These are phyloP conservation scores for Yarrowia sp. DNA, from an alignment of 805 yeast species.

Conservation along the genomic window DNA sequence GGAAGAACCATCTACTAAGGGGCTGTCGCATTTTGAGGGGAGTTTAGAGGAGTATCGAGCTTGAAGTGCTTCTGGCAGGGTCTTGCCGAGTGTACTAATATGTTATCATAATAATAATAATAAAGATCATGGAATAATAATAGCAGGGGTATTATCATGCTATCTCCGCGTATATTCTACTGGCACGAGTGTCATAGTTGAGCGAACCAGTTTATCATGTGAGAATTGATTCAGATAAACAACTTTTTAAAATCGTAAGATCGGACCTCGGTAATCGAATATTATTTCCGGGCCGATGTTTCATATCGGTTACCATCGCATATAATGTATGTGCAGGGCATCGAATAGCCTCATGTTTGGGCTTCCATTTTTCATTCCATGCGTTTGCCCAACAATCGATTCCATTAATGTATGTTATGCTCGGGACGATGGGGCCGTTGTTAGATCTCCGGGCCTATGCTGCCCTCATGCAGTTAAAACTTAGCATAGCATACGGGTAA, in stretches of 20 bases:
- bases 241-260: too few species aligned
- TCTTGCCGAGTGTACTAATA: neutral
- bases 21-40: neutral
- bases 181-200: too few species aligned
- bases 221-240: too few species aligned
- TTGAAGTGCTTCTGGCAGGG: too few species aligned
- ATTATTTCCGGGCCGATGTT: too few species aligned
- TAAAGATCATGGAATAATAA: neutral
- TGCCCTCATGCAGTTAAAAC: neutral
- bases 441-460: neutral
- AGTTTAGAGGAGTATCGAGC: too few species aligned
- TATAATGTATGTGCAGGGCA: too few species aligned
- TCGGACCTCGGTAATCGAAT: too few species aligned
- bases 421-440: neutral
- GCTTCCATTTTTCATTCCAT: neutral
- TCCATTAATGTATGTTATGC: neutral
- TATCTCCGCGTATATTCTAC: too few species aligned
- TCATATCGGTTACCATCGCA: too few species aligned
- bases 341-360: neutral
- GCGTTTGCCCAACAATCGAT: neutral
- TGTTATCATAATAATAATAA: neutral
- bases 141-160: too few species aligned
- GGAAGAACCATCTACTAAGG: constrained; percentile 24
- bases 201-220: too few species aligned
- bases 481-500: neutral